Conservation (phyloP, 78 protist species). For the Dictyostelium brefeldianum region DNA sequence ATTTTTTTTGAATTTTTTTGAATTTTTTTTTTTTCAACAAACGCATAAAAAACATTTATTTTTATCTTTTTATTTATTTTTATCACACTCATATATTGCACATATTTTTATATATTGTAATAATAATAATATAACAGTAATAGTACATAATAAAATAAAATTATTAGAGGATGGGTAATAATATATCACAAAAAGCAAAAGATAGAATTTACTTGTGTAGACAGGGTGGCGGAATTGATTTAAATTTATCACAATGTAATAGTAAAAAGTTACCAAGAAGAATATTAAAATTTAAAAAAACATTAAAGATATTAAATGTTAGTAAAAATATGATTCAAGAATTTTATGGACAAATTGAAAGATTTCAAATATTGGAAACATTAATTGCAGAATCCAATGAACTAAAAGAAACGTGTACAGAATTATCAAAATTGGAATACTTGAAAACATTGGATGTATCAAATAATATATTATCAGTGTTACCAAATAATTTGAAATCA, state of each 20-base stretch:
- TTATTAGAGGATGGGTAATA: slow-evolving; percentile 82
- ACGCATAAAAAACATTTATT: not conserved
- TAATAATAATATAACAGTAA: too few relatives aligned
- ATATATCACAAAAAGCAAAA: slow-evolving; percentile 61
- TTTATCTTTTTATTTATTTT: too few relatives aligned
- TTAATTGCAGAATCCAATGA: slow-evolving; percentile 70
- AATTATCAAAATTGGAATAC: slow-evolving; percentile 30
- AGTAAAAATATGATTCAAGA: slow-evolving; percentile 62
- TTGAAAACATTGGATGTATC: slow-evolving; percentile 31
- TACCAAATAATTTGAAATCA: slow-evolving; percentile 59
- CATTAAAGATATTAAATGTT: slow-evolving; percentile 55
- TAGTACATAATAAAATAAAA: not conserved
- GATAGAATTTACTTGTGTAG: slow-evolving; percentile 63
- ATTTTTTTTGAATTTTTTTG: not conserved
- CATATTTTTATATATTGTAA: too few relatives aligned
- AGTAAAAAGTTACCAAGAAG: slow-evolving; percentile 49
- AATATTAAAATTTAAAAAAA: slow-evolving; percentile 46
- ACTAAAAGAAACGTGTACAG: slow-evolving; percentile 25
- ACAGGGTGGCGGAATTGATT: slow-evolving; percentile 27
- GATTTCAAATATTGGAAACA: slow-evolving; percentile 10
- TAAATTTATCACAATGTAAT: slow-evolving; percentile 45
- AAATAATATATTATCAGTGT: slow-evolving; percentile 36
- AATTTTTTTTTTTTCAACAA: not conserved
- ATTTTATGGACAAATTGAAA: slow-evolving; percentile 38
- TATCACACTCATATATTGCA: too few relatives aligned